These are phyloP conservation scores for Crithidia fasciculata DNA, from an alignment of 208 protist species.

Conservation along the genomic window DNA sequence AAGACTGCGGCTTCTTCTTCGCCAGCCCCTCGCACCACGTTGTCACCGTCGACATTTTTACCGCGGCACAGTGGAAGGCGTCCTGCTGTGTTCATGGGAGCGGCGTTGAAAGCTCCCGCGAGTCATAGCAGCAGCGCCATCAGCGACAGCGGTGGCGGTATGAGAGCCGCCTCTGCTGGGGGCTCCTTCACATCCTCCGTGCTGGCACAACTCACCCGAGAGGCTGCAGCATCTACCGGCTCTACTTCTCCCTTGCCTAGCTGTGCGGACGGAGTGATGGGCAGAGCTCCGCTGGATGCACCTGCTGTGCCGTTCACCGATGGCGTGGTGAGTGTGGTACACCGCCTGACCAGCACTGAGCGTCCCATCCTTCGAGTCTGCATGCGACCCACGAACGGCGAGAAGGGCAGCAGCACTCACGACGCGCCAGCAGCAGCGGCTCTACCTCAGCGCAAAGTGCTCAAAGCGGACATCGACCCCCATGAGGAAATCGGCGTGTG, in stretches of 20 bases:
- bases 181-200: constrained; percentile 19
- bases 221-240: not conserved
- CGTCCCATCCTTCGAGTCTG: constrained; percentile 24
- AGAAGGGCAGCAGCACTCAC: not conserved
- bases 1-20: not conserved
- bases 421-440: not conserved
- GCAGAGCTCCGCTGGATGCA: not conserved
- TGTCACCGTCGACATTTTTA: not conserved
- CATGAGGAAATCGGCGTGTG: constrained; percentile 68
- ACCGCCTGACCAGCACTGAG: constrained; percentile 20
- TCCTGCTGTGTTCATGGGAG: constrained; percentile 33
- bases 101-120: constrained; percentile 6
- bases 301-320: not conserved
- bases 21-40: not conserved
- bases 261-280: not conserved
- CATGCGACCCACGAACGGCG: not conserved
- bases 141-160: not conserved
- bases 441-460: constrained; percentile 25
- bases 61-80: not conserved
- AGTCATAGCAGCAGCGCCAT: not conserved
- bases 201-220: constrained; percentile 14
- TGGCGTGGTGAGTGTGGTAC: constrained; percentile 20
- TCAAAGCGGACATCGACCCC: constrained; percentile 61
- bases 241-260: too few species aligned
- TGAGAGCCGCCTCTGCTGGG: not conserved